Conservation (phyloP, 139 green algal species). For the Limnomonas spitsbergensis region DNA sequence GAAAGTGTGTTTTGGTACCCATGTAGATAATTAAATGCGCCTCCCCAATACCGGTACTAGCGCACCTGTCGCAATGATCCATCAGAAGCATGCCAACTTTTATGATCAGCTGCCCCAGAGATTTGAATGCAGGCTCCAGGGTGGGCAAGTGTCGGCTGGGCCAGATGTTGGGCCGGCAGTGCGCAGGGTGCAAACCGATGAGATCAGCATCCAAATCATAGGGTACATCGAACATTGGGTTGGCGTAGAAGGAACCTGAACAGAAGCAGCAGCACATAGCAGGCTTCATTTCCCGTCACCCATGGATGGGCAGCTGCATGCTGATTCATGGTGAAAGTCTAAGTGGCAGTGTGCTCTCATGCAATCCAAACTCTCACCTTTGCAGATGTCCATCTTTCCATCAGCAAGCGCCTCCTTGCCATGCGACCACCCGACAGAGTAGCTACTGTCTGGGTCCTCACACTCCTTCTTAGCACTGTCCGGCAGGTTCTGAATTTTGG, state of each 20-base stretch:
- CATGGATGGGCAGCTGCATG: too few relatives aligned
- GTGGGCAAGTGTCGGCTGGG: constrained; percentile 55
- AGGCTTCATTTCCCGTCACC: too few relatives aligned
- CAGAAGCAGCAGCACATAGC: too few relatives aligned
- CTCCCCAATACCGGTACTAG: too few relatives aligned
- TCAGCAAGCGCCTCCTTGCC: constrained; percentile 58
- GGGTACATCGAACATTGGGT: constrained; percentile 45
- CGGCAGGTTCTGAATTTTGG: too few relatives aligned
- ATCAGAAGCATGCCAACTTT: constrained; percentile 51
- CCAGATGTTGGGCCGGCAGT: constrained; percentile 73
- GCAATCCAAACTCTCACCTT: constrained; percentile 24
- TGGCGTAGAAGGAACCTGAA: constrained; percentile 71
- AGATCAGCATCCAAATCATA: neutral
- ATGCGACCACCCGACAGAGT: constrained; percentile 72
- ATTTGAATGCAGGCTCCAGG: constrained; percentile 66
- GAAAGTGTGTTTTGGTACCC: too few relatives aligned
- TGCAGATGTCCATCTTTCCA: constrained; percentile 55
- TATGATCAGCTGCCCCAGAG: constrained; percentile 54
- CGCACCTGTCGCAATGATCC: neutral
- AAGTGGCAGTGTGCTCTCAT: too few relatives aligned
- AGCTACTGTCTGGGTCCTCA: constrained; percentile 51
- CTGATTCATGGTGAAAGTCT: too few relatives aligned
- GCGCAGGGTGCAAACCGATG: constrained; percentile 33
- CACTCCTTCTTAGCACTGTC: constrained; percentile 16
- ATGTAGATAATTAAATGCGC: too few relatives aligned